Evolutionary conservation across 2,329 filamentous ascomycete species (phyloP).

Genomic region (Esteya vermicola): DNA sequence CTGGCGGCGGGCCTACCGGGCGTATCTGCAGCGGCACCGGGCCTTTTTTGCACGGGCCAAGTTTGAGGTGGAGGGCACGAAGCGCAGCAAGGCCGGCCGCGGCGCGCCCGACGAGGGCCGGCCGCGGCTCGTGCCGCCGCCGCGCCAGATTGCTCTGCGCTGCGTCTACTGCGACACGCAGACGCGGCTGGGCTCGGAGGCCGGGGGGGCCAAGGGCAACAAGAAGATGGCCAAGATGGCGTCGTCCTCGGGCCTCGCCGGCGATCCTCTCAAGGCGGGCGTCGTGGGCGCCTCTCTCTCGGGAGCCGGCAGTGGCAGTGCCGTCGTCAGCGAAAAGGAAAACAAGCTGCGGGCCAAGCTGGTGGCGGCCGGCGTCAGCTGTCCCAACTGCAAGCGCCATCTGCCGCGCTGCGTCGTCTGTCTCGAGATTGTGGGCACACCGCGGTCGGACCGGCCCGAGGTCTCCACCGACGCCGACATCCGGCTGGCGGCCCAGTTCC

Average conservation of each 20-base stretch:
- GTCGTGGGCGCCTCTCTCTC: constrained; percentile 5
- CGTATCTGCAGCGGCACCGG: constrained; percentile 58
- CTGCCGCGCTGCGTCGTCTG: constrained; percentile 55
- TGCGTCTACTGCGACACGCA: constrained; percentile 63
- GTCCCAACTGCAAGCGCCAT: constrained; percentile 52
- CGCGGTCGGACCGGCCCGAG: constrained; percentile 44
- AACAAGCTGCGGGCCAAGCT: constrained; percentile 46
- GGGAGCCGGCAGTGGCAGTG: not conserved
- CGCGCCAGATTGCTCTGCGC: constrained; percentile 57
- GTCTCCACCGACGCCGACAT: constrained; percentile 28
- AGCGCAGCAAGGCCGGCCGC: constrained; percentile 36
- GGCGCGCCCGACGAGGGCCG: constrained; percentile 22
- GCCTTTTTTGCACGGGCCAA: constrained; percentile 61
- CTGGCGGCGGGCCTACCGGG: constrained; percentile 60
- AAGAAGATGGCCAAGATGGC: too few relatives aligned
- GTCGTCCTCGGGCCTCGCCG: not conserved
- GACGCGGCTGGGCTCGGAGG: constrained; percentile 33
- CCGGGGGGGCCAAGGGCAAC: constrained; percentile 7
- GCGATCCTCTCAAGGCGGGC: constrained; percentile 6
- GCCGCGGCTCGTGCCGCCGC: constrained; percentile 49
- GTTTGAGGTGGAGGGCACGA: constrained; percentile 65
- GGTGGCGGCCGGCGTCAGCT: constrained; percentile 44
- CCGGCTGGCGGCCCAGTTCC: constrained; percentile 40
- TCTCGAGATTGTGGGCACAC: constrained; percentile 50
- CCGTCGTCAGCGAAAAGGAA: constrained; percentile 10